A percentile compares a stretch with the other conserved stretches of the same genome.
These are phyloP conservation scores for Phaffomyces antillensis DNA, from an alignment of 805 yeast genomes.

Conservation along the genomic window DNA sequence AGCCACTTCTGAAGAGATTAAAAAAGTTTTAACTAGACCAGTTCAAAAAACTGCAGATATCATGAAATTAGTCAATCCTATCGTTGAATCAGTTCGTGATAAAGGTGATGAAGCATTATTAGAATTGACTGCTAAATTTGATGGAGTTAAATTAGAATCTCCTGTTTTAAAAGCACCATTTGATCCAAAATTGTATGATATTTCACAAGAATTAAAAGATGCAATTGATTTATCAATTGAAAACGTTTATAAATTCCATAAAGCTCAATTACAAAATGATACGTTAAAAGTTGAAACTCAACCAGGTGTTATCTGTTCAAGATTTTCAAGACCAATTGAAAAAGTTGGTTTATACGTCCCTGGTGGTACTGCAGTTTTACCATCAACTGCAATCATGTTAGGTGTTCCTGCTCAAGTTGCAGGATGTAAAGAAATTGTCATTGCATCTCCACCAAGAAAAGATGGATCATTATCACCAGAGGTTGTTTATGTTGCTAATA, in stretches of 20 bases:
- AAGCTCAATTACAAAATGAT: slow-evolving; percentile 77
- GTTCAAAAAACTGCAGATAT: slow-evolving; percentile 90
- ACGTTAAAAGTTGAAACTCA: slow-evolving; percentile 81
- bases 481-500: slow-evolving; percentile 94
- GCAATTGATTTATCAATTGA: slow-evolving; percentile 87
- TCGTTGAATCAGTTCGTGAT: slow-evolving; percentile 65
- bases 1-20: slow-evolving; percentile 40
- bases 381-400: slow-evolving; percentile 95
- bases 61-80: slow-evolving; percentile 88
- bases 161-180: slow-evolving; percentile 89
- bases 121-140: slow-evolving; percentile 89
- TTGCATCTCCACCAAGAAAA: slow-evolving; percentile 93
- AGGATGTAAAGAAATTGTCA: slow-evolving; percentile 83
- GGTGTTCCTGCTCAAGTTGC: slow-evolving; percentile 99
- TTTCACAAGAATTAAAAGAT: slow-evolving; percentile 64
- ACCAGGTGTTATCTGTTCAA: slow-evolving; percentile 89
- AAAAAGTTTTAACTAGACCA: slow-evolving; percentile 77
- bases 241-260: slow-evolving; percentile 87
- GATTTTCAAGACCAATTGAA: slow-evolving; percentile 93
- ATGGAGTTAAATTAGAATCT: slow-evolving; percentile 61
- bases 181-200: slow-evolving; percentile 65
- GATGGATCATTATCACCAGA: slow-evolving; percentile 95
- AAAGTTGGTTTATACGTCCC: slow-evolving; percentile 95
- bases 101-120: slow-evolving; percentile 83
- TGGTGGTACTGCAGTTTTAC: slow-evolving; percentile 97